Conservation (phyloP, 805 yeast species). For the Candida loeiensis region DNA sequence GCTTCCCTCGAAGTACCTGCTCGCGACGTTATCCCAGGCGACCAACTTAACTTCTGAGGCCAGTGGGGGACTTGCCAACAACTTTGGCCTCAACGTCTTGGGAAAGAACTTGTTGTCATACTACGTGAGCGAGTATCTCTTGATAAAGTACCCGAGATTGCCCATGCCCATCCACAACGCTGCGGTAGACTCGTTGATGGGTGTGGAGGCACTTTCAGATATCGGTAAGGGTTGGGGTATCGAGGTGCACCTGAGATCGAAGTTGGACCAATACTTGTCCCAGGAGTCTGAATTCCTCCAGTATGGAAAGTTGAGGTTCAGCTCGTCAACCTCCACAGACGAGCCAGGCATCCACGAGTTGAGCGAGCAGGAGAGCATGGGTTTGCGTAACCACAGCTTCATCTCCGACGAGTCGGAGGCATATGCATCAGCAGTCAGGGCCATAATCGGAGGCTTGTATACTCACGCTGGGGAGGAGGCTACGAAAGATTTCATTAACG, state of each 20-base stretch:
- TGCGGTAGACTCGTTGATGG: slow-evolving; percentile 73
- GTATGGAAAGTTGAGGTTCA: slow-evolving; percentile 66
- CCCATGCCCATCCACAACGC: slow-evolving; percentile 76
- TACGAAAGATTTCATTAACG: slow-evolving; percentile 65
- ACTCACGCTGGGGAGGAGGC: slow-evolving; percentile 64
- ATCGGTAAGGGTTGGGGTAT: slow-evolving; percentile 87
- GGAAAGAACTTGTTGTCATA: slow-evolving; percentile 77
- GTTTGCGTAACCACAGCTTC: slow-evolving; percentile 17
- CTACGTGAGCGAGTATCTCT: slow-evolving; percentile 69
- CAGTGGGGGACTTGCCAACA: slow-evolving; percentile 55
- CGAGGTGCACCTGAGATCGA: slow-evolving; percentile 63
- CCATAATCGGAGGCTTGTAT: slow-evolving; percentile 79
- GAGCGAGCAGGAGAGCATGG: slow-evolving; percentile 22
- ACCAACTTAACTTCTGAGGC: slow-evolving; percentile 54
- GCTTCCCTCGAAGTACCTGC: slow-evolving; percentile 54
- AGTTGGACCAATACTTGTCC: slow-evolving; percentile 62
- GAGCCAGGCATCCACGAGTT: slow-evolving; percentile 49
- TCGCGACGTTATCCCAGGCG: slow-evolving; percentile 74
- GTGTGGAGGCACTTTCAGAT: slow-evolving; percentile 58
- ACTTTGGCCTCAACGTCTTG: slow-evolving; percentile 73
- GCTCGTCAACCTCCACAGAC: slow-evolving; percentile 26
- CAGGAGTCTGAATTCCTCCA: slow-evolving; percentile 65
- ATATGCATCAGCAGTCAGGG: slow-evolving; percentile 69
- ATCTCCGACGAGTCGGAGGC: slow-evolving; percentile 42
- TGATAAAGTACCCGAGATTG: slow-evolving; percentile 81